Conservation (phyloP, 2,329 filamentous ascomycete genomes). For the Pyricularia sp. region DNA sequence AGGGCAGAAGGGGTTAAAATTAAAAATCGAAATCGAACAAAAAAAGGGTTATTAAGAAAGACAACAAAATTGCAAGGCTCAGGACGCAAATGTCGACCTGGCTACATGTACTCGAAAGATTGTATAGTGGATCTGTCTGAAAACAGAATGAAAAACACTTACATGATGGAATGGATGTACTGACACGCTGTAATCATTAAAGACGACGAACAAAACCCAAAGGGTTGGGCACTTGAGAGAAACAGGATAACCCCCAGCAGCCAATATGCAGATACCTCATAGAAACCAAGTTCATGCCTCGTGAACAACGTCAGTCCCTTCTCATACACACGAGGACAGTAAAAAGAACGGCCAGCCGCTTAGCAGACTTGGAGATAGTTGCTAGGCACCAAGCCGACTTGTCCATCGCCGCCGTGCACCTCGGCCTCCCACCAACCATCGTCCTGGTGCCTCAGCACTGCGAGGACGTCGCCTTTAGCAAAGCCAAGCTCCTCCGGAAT, state of each 20-base stretch:
- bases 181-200: neutral
- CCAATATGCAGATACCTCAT: neutral
- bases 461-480: constrained; percentile 79
- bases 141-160: neutral
- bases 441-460: constrained; percentile 81
- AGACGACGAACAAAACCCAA: neutral
- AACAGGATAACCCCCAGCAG: neutral
- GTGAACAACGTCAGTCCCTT: neutral
- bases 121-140: neutral
- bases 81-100: neutral
- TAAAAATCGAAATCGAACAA: neutral
- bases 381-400: constrained; percentile 50
- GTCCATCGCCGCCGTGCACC: constrained; percentile 55
- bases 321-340: neutral
- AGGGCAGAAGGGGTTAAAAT: neutral
- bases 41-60: neutral
- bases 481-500: constrained; percentile 94
- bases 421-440: constrained; percentile 99
- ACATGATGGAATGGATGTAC: neutral
- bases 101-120: neutral
- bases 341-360: constrained; percentile 3
- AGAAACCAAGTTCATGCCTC: neutral
- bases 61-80: neutral
- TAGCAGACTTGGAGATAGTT: constrained; percentile 50
- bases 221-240: neutral